These are phyloP conservation scores for Cicer chorassanicum DNA, from an alignment of 306 rosid genomes.

Conservation along the genomic window DNA sequence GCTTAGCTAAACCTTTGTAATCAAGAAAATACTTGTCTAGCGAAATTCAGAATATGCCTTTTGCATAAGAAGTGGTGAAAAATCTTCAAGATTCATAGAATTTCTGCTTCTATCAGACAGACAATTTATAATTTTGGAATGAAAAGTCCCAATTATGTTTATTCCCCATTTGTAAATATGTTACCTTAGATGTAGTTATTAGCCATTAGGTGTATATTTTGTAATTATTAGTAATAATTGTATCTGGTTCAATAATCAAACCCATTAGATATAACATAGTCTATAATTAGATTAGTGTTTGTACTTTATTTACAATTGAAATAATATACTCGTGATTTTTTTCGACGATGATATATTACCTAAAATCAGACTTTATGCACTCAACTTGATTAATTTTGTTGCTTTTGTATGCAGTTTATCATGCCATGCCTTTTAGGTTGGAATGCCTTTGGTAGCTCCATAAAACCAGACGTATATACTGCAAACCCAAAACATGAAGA, in stretches of 20 bases:
- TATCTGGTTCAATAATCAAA: not conserved
- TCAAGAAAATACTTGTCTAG: not conserved
- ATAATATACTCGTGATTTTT: not conserved
- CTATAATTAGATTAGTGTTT: not conserved
- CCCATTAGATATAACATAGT: not conserved
- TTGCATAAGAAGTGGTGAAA: not conserved
- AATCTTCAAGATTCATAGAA: not conserved
- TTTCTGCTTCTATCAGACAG: not conserved
- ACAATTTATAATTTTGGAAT: not conserved
- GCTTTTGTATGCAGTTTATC: conserved; percentile 63
- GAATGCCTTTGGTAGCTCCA: conserved; percentile 68
- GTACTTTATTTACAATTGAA: not conserved
- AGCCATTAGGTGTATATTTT: not conserved
- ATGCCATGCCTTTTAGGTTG: conserved; percentile 85
- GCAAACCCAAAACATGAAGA: conserved; percentile 62
- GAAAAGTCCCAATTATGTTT: not conserved
- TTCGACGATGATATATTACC: not conserved
- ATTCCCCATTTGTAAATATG: not conserved
- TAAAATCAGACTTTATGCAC: not conserved
- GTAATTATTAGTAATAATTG: not conserved
- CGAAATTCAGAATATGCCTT: not conserved
- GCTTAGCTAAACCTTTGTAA: not conserved
- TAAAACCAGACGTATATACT: conserved; percentile 8
- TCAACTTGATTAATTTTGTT: conserved; percentile 13
- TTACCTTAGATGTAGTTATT: not conserved